Evolutionary conservation across 495 filamentous ascomycete species (phyloP), one percentile per base, ranked within the genome.

Genomic region (Xylaria castorea): DNA sequence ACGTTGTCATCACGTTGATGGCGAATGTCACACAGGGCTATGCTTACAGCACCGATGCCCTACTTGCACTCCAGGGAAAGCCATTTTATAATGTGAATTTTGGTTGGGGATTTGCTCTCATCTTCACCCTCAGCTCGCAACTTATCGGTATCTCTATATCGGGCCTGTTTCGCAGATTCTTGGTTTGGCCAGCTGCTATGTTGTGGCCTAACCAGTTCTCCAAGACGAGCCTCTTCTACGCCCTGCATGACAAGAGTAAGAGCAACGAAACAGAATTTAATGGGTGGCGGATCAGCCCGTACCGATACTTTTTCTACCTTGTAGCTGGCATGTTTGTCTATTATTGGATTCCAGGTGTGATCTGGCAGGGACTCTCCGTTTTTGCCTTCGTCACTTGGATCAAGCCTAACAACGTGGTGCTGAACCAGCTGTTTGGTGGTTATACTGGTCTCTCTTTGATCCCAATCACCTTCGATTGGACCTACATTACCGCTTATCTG

Each of bases 391-490:
- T 86, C 12, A 87, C 86, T 12, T 88, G 86, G 85, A 88, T 88
- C 68, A 79, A 71, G 32, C 86, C 86, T 8, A 80, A 87, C 30
- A 91, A 90, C 67, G 82, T 88, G 3, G 84, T 90, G 18, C 79
- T 90, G 53, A 90, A 90, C 68, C 89, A 91, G 77, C 80, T 90
- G 3, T 90, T 90, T 65, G 90, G 90, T 38, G 89, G 89, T 2
- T 88, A 78, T 72, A 88, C 87, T 5, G 90, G 90, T 0, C 77
- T 92, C 18, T 90, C 88, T 1, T 76, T 92, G 27, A 82, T 91
- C 16, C 89, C 89, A 0, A 86, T 92, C 42, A 90, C 89, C 0
- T 90, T 91, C 70, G 89, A 91, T 81, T 91, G 89, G 89, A 89
- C 88, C 5, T 87, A 90, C 58, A 84, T 91, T 65, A 85, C 87